A percentile compares a stretch with the other conserved stretches of the same genome.
phyloP scores from a whole-genome alignment of 163 green algal genomes.

The Scenedesmus sp. region DNA sequence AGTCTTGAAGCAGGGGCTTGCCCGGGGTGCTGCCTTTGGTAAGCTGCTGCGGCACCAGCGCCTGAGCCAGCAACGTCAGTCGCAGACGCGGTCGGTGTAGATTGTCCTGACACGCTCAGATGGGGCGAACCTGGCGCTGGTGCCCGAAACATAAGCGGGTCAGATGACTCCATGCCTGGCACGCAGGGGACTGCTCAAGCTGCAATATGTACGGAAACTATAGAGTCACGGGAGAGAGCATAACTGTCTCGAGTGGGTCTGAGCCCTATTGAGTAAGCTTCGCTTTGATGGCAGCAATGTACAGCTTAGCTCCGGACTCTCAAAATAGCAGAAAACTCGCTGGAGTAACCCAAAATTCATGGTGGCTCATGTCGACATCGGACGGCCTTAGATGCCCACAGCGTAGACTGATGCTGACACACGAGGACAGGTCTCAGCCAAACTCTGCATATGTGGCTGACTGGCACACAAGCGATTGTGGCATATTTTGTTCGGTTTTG shows the following conservation, averaged over 20 bases:
- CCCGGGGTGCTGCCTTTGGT: neutral
- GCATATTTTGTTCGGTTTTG: no score
- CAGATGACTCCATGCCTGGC: neutral
- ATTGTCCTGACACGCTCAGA: neutral
- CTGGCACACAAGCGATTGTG: no score
- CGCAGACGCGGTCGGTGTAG: neutral
- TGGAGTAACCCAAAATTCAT: no score
- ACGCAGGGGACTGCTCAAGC: neutral
- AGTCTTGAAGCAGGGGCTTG: neutral
- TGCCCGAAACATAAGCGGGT: neutral
- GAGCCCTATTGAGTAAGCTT: neutral
- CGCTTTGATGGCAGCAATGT: neutral
- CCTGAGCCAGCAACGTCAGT: neutral
- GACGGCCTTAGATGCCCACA: no score
- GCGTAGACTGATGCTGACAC: neutral
- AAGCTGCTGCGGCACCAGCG: neutral
- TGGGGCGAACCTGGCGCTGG: neutral
- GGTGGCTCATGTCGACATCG: no score
- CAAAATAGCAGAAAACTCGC: no score
- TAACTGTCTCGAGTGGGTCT: neutral
- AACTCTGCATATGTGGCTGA: neutral
- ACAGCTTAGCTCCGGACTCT: neutral
- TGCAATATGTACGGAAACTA: neutral
- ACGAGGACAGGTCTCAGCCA: neutral
- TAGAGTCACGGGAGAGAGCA: neutral